phyloP scores from a whole-genome alignment of 225 moss, liverwort and hornwort species.

The Thuidium tamariscinum region DNA sequence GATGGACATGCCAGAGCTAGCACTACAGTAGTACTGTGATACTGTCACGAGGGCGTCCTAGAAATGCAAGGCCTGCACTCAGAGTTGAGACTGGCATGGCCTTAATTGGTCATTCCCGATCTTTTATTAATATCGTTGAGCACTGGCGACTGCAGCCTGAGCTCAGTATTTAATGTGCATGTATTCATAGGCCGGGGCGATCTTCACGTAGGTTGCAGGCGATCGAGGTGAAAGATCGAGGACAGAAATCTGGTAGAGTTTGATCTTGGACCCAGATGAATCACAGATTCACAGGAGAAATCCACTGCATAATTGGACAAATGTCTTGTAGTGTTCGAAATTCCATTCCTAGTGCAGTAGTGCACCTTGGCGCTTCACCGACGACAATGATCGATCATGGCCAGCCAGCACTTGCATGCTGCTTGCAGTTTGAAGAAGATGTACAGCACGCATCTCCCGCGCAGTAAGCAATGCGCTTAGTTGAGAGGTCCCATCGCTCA shows the following conservation, averaged over 20 bases:
- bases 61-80: neutral
- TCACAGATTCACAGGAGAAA: neutral
- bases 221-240: constrained; percentile 20
- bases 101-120: neutral
- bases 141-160: neutral
- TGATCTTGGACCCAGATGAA: constrained; percentile 16
- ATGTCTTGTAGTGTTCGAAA: too few relatives aligned
- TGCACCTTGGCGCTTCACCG: constrained; percentile 20
- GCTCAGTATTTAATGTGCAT: neutral
- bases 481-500: neutral
- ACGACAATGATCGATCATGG: neutral
- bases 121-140: neutral
- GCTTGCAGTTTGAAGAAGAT: constrained; percentile 23
- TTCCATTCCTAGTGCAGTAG: neutral
- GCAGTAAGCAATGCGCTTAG: neutral
- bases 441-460: constrained; percentile 17
- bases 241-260: constrained; percentile 20
- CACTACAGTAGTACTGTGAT: neutral
- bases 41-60: neutral
- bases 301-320: neutral
- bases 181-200: neutral
- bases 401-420: constrained; percentile 3
- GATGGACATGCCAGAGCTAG: neutral
- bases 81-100: neutral
- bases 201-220: neutral